phyloP scores from a whole-genome alignment of 2,329 filamentous ascomycete genomes.

The Fusarium oxysporum region DNA sequence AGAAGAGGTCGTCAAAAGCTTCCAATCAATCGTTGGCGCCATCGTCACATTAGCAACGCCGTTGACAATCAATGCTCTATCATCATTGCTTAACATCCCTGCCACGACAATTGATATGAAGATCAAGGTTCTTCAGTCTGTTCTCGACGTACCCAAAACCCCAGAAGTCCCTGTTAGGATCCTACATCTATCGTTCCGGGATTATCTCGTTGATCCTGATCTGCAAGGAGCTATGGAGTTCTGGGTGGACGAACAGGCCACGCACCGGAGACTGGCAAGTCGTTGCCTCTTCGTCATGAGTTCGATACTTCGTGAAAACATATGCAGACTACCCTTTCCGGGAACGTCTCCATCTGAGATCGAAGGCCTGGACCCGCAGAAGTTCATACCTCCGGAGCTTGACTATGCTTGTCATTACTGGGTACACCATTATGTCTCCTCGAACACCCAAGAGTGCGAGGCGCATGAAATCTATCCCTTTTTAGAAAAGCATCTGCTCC shows the following conservation, averaged over 20 bases:
- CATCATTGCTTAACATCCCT: neutral
- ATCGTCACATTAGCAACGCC: neutral
- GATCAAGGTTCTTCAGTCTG: neutral
- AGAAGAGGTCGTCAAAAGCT: neutral
- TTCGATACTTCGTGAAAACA: neutral
- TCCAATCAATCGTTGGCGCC: neutral
- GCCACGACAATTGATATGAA: neutral
- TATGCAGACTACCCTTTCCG: neutral
- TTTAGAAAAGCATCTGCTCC: neutral
- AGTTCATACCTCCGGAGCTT: neutral
- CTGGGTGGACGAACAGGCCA: neutral
- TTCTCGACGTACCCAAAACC: neutral
- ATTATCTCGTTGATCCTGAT: neutral
- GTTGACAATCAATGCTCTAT: neutral
- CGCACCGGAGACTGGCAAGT: neutral
- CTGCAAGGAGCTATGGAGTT: neutral
- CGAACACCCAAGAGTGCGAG: fast-evolving
- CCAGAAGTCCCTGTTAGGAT: neutral
- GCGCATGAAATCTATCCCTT: fast-evolving
- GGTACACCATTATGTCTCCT: constrained; percentile 44
- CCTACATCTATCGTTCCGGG: neutral
- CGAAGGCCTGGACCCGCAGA: fast-evolving
- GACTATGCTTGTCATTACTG: constrained; percentile 39
- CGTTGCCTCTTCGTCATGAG: neutral
- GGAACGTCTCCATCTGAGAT: neutral